phyloP scores from a whole-genome alignment of 2,329 filamentous ascomycete species.

The Chaetomium globosum region DNA sequence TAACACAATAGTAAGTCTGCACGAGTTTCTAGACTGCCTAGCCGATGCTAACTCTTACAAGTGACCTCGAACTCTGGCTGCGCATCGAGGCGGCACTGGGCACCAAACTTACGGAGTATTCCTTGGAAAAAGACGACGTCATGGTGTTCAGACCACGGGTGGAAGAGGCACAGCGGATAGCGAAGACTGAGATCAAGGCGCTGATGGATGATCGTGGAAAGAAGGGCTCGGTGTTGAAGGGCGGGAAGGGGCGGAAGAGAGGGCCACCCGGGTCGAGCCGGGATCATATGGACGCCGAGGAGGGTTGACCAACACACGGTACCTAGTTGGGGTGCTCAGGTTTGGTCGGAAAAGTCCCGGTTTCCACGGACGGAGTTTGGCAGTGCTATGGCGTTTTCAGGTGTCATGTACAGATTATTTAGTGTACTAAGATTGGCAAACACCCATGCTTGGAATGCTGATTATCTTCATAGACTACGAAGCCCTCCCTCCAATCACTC shows the following conservation, averaged over 20 bases:
- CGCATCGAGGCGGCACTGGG: conserved; percentile 82
- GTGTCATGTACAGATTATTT: not conserved
- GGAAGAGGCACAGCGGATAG: conserved; percentile 79
- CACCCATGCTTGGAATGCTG: not conserved
- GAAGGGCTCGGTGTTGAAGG: conserved; percentile 53
- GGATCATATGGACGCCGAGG: conserved; percentile 74
- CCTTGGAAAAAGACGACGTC: conserved; percentile 76
- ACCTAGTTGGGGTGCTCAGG: not conserved
- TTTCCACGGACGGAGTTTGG: conserved; percentile 19
- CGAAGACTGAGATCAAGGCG: conserved; percentile 79
- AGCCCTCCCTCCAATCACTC: not conserved
- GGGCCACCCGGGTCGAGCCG: conserved; percentile 46
- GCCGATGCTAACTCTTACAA: conserved; percentile 23
- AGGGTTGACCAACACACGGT: conserved; percentile 55
- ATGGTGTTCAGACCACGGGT: conserved; percentile 79
- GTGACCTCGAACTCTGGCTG: conserved; percentile 60
- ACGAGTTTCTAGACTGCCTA: not conserved
- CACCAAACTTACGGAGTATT: conserved; percentile 56
- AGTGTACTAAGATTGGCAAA: not conserved
- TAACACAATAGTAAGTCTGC: conserved; percentile 70
- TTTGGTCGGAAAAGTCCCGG: not conserved
- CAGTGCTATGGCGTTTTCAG: not conserved
- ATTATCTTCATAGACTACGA: not conserved
- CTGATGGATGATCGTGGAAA: conserved; percentile 69
- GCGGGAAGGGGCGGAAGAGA: conserved; percentile 43